Base-by-base conservation (phyloP, 768 basidiomycete genomes). In the Panus rudis region DNA sequence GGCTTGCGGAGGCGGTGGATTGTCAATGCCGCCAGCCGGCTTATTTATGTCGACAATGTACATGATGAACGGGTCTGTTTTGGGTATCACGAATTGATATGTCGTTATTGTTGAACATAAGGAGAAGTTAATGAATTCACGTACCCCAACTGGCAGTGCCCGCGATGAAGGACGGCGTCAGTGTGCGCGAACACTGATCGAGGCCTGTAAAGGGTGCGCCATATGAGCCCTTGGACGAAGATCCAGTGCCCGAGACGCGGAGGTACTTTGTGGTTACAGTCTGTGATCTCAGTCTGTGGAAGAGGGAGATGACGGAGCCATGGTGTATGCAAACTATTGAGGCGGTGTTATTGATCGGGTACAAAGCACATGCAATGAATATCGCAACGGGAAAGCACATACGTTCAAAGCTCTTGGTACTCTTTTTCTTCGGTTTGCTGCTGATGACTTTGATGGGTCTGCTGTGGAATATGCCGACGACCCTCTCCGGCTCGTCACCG, bases 401-500 rank as follows among this genome's bases (percentile, higher is more conserved):
- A 93, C 92, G 67, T 62, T 96, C 89, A 14, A 91, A 75, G 54
- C 90, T 92, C 73, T 94, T 94, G 35, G 85, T 87, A 58, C 84
- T 90, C 63, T 91, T 84, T 53, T 90, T 76, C 75, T 96, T 96
- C 73, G 96, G 96, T 69, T 88, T 91, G 4, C 97, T 98, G 67
- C 87, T 91, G 66, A 98, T 97, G 56, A 98, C 90, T 63, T 92
- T 93, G 72, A 98, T 97, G 16, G 92, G 82, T 35, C 86, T 83
- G 52, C 88, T 90, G 33, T 87, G 84, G 68, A 97, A 97, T 16
- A 79, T 76, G 17, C 93, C 93, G 52, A 97, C 80, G 26, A 91
- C 71, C 28, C 84, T 76, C 59, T 91, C 87, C 45, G 80, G 78
- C 58, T 87, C 84, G 47, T 88, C 84, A 39, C 88, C 86, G 38